A percentile compares a stretch with the other conserved stretches of the same genome.
These are phyloP conservation scores for Alternaria dauci DNA, from an alignment of 2,329 filamentous ascomycete genomes.

Conservation along the genomic window DNA sequence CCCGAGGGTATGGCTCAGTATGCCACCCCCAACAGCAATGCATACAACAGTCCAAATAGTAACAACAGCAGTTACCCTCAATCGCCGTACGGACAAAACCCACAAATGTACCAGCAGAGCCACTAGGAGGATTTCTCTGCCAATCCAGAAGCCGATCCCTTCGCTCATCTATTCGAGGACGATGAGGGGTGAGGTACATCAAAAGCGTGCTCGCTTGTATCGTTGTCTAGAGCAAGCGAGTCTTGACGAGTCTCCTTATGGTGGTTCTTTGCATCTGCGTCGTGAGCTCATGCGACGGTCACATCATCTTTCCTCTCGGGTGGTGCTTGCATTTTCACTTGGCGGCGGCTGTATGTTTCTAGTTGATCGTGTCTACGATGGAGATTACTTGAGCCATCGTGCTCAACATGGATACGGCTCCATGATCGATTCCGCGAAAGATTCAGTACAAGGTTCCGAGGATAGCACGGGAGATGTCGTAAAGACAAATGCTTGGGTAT, in stretches of 20 bases:
- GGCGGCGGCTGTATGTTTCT: slow-evolving; percentile 51
- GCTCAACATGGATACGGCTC: slow-evolving; percentile 10
- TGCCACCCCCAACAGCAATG: slow-evolving; percentile 51
- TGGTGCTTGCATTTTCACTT: slow-evolving; percentile 50
- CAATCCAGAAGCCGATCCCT: background rate
- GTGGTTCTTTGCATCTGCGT: slow-evolving; percentile 36
- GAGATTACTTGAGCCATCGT: slow-evolving; percentile 22
- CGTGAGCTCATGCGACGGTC: slow-evolving; percentile 35
- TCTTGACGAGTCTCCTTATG: slow-evolving; percentile 37
- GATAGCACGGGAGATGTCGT: background rate
- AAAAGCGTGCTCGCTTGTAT: slow-evolving; percentile 24
- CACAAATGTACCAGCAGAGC: slow-evolving; percentile 59
- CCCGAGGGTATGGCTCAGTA: slow-evolving; percentile 62
- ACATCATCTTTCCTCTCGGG: slow-evolving; percentile 41
- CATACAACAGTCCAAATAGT: slow-evolving; percentile 55
- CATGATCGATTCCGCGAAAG: slow-evolving; percentile 9
- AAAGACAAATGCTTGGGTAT: slow-evolving; percentile 13
- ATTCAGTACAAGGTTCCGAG: background rate
- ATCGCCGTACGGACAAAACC: slow-evolving; percentile 59
- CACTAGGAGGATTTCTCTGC: slow-evolving; percentile 31
- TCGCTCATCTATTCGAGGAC: slow-evolving; percentile 1
- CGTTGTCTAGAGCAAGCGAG: slow-evolving; percentile 15
- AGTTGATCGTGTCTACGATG: slow-evolving; percentile 42
- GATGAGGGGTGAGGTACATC: slow-evolving; percentile 9
- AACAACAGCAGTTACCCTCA: slow-evolving; percentile 60